A percentile compares a stretch with the other conserved stretches of the same genome.
These are phyloP conservation scores for Microbotryum lychnidis-dioicae DNA, from an alignment of 1,284 basidiomycete genomes.

Conservation along the genomic window DNA sequence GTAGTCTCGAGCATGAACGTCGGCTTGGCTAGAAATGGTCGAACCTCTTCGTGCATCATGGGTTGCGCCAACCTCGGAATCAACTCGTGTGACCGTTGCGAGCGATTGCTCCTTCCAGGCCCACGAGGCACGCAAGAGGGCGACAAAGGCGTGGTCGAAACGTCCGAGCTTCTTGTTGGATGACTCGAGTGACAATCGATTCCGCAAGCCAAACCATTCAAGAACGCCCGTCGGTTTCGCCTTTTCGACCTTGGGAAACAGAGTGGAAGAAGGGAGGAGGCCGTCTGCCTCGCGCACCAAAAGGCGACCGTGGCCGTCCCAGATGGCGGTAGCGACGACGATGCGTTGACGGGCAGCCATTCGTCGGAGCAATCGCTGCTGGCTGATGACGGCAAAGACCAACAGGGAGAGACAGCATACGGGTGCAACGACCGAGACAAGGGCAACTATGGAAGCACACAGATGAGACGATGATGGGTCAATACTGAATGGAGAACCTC, in stretches of 20 bases:
- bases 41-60: no score
- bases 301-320: slow-evolving; percentile 42
- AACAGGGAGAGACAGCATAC: slow-evolving; percentile 42
- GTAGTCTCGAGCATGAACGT: no score
- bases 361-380: slow-evolving; percentile 34
- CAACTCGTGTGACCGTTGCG: no score
- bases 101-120: slow-evolving; percentile 37
- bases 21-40: no score
- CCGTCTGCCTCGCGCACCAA: slow-evolving; percentile 43
- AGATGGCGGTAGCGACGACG: slow-evolving; percentile 43
- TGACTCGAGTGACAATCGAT: slow-evolving; percentile 14
- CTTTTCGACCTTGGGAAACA: neutral
- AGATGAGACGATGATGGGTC: slow-evolving; percentile 30
- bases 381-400: slow-evolving; percentile 41
- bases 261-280: slow-evolving; percentile 39
- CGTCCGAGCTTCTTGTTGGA: slow-evolving; percentile 38
- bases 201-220: slow-evolving; percentile 3
- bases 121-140: slow-evolving; percentile 43
- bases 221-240: neutral
- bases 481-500: neutral
- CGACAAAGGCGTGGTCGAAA: slow-evolving; percentile 44
- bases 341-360: slow-evolving; percentile 42
- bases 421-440: slow-evolving; percentile 43
- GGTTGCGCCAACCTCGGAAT: no score
- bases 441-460: slow-evolving; percentile 31